Evolutionary conservation across 2,329 filamentous ascomycete genomes (phyloP).

Genomic region (Colletotrichum nymphaeae): DNA sequence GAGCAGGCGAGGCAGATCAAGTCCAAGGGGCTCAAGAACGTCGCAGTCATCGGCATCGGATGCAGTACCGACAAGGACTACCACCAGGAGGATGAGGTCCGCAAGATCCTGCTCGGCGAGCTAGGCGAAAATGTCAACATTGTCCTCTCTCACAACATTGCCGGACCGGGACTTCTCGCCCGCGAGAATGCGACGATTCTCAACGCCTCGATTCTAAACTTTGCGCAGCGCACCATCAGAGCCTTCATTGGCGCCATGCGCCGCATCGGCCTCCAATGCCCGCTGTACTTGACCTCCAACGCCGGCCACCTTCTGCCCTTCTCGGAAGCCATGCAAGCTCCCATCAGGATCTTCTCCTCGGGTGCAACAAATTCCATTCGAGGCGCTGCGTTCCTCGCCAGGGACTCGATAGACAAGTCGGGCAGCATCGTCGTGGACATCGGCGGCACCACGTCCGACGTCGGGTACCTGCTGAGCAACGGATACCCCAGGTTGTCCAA

Average conservation of each 20-base stretch:
- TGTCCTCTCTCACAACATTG: constrained; percentile 46
- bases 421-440: constrained; percentile 39
- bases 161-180: constrained; percentile 54
- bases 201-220: constrained; percentile 61
- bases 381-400: constrained; percentile 38
- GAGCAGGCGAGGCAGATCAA: constrained; percentile 38
- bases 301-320: constrained; percentile 50
- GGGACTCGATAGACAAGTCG: constrained; percentile 18
- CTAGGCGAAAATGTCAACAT: constrained; percentile 44
- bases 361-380: constrained; percentile 41
- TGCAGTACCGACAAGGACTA: constrained; percentile 66
- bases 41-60: constrained; percentile 69
- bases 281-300: constrained; percentile 62
- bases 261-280: constrained; percentile 50
- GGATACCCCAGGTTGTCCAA: constrained; percentile 39
- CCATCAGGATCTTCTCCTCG: constrained; percentile 40
- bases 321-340: constrained; percentile 39
- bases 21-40: constrained; percentile 45
- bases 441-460: constrained; percentile 40
- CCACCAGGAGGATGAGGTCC: constrained; percentile 62
- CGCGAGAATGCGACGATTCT: constrained; percentile 65
- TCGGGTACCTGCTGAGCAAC: constrained; percentile 38
- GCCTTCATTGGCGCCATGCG: constrained; percentile 58
- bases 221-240: constrained; percentile 57
- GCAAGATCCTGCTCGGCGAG: constrained; percentile 58